These are phyloP conservation scores for Luffa acutangula DNA, from an alignment of 306 rosid genomes.

Conservation along the genomic window DNA sequence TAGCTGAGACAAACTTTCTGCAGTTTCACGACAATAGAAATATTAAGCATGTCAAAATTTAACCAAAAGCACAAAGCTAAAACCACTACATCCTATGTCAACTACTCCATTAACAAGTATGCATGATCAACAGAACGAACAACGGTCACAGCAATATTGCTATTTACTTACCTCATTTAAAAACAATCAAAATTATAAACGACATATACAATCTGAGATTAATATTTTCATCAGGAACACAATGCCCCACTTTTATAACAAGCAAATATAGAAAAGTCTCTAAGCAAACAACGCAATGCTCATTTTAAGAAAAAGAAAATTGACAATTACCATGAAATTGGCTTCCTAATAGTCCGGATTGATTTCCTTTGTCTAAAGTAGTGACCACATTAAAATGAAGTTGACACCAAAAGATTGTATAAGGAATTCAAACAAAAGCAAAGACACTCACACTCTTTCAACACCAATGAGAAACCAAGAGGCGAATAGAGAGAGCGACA, in stretches of 20 bases:
- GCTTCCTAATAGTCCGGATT: neutral
- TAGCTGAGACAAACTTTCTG: constrained; percentile 93
- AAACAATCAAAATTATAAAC: neutral
- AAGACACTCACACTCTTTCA: neutral
- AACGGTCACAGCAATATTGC: neutral
- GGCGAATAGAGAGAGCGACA: neutral
- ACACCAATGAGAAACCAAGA: neutral
- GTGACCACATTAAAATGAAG: neutral
- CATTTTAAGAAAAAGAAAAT: neutral
- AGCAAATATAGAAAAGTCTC: neutral
- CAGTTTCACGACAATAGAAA: constrained; percentile 5
- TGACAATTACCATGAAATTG: neutral
- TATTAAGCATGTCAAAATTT: neutral
- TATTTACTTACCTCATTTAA: neutral
- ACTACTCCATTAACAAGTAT: neutral
- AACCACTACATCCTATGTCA: neutral
- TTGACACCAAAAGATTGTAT: neutral
- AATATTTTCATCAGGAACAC: neutral
- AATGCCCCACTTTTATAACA: neutral
- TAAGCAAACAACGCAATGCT: neutral
- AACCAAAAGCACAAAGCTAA: neutral
- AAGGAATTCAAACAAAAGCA: neutral
- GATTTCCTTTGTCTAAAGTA: neutral
- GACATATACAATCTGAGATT: neutral
- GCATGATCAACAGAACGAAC: neutral